These are phyloP conservation scores for Atractiella rhizophila DNA, from an alignment of 768 basidiomycete genomes.

Conservation along the genomic window DNA sequence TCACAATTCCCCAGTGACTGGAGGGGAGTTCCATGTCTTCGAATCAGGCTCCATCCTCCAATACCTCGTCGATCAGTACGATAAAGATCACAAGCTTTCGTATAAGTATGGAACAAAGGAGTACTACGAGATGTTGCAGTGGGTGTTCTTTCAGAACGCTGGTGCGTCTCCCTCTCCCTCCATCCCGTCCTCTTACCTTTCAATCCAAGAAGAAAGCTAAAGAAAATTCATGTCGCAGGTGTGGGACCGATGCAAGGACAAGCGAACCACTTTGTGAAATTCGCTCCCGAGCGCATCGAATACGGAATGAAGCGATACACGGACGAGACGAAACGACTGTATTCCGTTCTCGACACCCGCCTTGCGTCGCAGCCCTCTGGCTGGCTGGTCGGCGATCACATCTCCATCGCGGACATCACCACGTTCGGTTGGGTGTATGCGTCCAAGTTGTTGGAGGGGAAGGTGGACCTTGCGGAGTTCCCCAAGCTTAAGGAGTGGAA, in stretches of 20 bases:
- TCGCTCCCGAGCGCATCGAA: slow-evolving; percentile 36
- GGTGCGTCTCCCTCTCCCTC: no score
- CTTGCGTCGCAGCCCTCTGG: no score
- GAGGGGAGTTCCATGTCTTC: slow-evolving; percentile 18
- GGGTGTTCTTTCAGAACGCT: slow-evolving; percentile 51
- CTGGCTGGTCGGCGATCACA: no score
- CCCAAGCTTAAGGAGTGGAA: no score
- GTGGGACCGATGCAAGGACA: slow-evolving; percentile 59
- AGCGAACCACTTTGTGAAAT: slow-evolving; percentile 46
- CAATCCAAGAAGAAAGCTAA: no score
- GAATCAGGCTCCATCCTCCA: slow-evolving; percentile 47
- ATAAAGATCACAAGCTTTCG: slow-evolving; percentile 41
- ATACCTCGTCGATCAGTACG: slow-evolving; percentile 56
- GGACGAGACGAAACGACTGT: slow-evolving; percentile 61
- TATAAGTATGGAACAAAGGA: slow-evolving; percentile 30
- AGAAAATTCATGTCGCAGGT: slow-evolving; percentile 26
- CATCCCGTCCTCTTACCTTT: no score
- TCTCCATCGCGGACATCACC: no score
- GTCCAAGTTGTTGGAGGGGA: no score
- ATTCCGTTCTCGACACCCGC: slow-evolving; percentile 52
- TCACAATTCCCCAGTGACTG: neutral
- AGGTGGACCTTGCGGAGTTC: no score
- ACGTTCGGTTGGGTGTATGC: no score
- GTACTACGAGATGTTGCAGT: slow-evolving; percentile 49
- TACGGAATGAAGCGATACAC: slow-evolving; percentile 34